Percentiles rank a stretch among this genome's conserved stretches.
Conservation (phyloP, 106 monocot species). For the Narthecium ossifragum region DNA sequence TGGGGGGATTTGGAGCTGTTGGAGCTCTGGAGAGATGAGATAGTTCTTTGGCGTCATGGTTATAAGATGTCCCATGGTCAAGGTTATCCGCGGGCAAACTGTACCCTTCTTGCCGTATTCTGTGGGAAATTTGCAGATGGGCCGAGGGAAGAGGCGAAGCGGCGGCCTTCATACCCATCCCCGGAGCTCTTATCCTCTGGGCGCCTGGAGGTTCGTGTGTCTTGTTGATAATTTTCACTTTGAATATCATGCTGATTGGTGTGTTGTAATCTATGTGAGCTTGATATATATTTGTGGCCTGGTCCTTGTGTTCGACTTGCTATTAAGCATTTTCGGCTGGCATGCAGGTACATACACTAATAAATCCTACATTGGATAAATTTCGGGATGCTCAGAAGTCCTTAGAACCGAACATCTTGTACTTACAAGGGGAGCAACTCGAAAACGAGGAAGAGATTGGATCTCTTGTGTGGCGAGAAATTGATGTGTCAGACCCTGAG, state of each 20-base stretch:
- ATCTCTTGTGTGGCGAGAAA: slow-evolving; percentile 51
- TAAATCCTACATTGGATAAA: slow-evolving; percentile 67
- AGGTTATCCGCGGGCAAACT: slow-evolving; percentile 44
- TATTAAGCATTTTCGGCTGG: neutral
- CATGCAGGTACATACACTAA: slow-evolving; percentile 79
- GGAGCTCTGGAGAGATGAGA: neutral
- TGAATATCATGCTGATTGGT: neutral
- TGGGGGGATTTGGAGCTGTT: neutral
- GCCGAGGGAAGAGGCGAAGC: slow-evolving; percentile 14
- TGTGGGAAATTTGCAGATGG: slow-evolving; percentile 43
- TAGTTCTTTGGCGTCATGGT: neutral
- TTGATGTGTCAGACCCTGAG: slow-evolving; percentile 54
- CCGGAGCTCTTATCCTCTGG: slow-evolving; percentile 79
- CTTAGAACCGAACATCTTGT: slow-evolving; percentile 59
- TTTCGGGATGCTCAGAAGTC: slow-evolving; percentile 50
- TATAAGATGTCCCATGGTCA: slow-evolving; percentile 44
- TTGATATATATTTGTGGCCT: too few species aligned
- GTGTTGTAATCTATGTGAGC: neutral
- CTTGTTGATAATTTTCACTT: neutral
- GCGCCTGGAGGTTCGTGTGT: slow-evolving; percentile 64
- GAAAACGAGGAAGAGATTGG: slow-evolving; percentile 75
- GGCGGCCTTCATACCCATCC: slow-evolving; percentile 37
- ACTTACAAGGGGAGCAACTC: slow-evolving; percentile 69
- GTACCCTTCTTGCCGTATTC: slow-evolving; percentile 73
- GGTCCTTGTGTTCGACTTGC: too few species aligned